Conservation (phyloP, 768 basidiomycete species). For the Agaricus blazei region DNA sequence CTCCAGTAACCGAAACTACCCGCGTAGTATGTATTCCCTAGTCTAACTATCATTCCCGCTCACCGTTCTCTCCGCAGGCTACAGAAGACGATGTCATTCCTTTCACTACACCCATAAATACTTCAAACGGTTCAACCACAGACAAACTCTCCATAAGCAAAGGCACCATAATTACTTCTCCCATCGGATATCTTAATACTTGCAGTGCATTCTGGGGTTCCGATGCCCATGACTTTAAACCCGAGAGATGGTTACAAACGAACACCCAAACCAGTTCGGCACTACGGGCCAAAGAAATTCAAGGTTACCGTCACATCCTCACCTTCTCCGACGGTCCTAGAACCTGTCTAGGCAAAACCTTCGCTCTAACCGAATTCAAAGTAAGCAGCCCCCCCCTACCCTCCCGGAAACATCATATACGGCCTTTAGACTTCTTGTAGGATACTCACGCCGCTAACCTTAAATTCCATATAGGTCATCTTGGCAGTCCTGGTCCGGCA, state of each 20-base stretch:
- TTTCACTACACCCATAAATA: slow-evolving; percentile 43
- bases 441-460: no score
- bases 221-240: slow-evolving; percentile 53
- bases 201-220: slow-evolving; percentile 57
- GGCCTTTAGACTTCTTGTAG: no score
- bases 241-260: slow-evolving; percentile 55
- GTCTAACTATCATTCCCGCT: no score
- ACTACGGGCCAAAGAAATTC: slow-evolving; percentile 30
- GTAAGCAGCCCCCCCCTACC: slow-evolving; percentile 14
- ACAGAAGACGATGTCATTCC: slow-evolving; percentile 54
- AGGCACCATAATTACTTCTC: slow-evolving; percentile 38
- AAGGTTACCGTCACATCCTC: slow-evolving; percentile 45
- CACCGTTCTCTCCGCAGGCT: slow-evolving; percentile 24
- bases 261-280: slow-evolving; percentile 13
- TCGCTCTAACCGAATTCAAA: slow-evolving; percentile 44
- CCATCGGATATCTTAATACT: slow-evolving; percentile 42
- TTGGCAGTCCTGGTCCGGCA: slow-evolving; percentile 39
- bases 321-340: slow-evolving; percentile 50
- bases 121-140: slow-evolving; percentile 32
- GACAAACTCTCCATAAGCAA: slow-evolving; percentile 39
- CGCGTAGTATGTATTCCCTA: slow-evolving; percentile 30
- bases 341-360: slow-evolving; percentile 43
- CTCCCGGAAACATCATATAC: not conserved
- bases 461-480: slow-evolving; percentile 25
- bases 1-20: slow-evolving; percentile 26